Evolutionary conservation across 306 rosid genomes (phyloP).

Genomic region (Inga laurina): DNA sequence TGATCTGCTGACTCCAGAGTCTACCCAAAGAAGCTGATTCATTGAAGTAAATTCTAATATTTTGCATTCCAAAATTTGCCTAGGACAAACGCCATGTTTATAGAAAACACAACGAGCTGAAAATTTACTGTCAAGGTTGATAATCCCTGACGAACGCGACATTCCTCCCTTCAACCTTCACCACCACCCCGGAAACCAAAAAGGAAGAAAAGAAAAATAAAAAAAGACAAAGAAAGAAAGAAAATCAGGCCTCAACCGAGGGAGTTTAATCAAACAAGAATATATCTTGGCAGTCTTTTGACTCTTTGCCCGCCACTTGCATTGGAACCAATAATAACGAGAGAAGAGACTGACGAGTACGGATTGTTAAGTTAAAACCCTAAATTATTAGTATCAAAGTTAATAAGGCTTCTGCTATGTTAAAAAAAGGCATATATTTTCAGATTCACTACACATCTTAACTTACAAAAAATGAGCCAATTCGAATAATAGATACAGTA

Average conservation of each 20-base stretch:
- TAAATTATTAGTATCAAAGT: neutral
- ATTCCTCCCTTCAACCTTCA: neutral
- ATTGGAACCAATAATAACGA: neutral
- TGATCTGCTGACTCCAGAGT: neutral
- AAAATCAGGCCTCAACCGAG: neutral
- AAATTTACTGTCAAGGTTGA: neutral
- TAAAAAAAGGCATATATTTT: neutral
- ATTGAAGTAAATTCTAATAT: constrained; percentile 4
- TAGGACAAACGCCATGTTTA: neutral
- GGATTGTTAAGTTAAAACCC: neutral
- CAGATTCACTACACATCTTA: neutral
- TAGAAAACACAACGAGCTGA: neutral
- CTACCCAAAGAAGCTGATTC: neutral
- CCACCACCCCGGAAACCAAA: neutral
- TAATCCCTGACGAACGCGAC: neutral
- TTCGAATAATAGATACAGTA: neutral
- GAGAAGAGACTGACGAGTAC: neutral
- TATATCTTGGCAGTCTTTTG: neutral
- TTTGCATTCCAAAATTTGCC: neutral
- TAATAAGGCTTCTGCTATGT: neutral
- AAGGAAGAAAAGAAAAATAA: neutral
- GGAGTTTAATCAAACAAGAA: neutral
- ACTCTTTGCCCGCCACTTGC: neutral
- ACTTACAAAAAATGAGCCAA: neutral
- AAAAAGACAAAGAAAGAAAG: neutral